phyloP scores from a whole-genome alignment of 106 monocot species.

The Allium cepa region DNA sequence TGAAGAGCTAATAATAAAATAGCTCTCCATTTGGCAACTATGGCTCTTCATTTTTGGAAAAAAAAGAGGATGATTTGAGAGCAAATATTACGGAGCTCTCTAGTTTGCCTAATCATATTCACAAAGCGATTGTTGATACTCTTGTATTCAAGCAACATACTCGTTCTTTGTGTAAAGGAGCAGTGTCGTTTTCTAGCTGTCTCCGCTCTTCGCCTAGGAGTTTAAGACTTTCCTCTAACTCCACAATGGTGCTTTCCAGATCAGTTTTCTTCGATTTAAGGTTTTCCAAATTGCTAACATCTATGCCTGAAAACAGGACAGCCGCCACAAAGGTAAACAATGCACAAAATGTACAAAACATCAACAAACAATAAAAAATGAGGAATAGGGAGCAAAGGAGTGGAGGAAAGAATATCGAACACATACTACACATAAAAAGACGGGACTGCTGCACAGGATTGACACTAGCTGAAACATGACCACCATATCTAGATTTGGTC shows the following conservation, averaged over 20 bases:
- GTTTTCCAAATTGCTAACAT: conserved; percentile 67
- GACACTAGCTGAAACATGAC: conserved; percentile 67
- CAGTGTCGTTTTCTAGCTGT: conserved; percentile 71
- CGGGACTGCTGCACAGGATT: conserved; percentile 58
- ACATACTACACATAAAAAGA: conserved; percentile 79
- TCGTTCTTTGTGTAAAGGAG: conserved; percentile 58
- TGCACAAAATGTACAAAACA: not conserved
- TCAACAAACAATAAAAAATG: not conserved
- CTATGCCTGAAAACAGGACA: conserved; percentile 30
- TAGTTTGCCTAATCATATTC: no score
- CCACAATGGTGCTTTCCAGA: conserved; percentile 42
- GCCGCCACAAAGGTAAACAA: conserved; percentile 4
- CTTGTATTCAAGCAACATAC: conserved; percentile 17
- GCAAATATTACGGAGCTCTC: no score
- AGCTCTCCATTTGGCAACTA: no score
- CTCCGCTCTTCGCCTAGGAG: conserved; percentile 56
- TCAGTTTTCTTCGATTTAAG: conserved; percentile 43
- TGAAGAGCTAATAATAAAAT: no score
- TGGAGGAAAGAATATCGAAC: not conserved
- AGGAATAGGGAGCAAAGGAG: not conserved
- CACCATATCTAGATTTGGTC: conserved; percentile 87
- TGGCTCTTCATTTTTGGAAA: no score
- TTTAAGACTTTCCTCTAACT: conserved; percentile 51
- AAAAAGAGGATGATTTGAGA: no score
- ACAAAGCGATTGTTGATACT: not conserved